phyloP scores from a whole-genome alignment of 2,329 filamentous ascomycete genomes.

The Sporothrix humicola region DNA sequence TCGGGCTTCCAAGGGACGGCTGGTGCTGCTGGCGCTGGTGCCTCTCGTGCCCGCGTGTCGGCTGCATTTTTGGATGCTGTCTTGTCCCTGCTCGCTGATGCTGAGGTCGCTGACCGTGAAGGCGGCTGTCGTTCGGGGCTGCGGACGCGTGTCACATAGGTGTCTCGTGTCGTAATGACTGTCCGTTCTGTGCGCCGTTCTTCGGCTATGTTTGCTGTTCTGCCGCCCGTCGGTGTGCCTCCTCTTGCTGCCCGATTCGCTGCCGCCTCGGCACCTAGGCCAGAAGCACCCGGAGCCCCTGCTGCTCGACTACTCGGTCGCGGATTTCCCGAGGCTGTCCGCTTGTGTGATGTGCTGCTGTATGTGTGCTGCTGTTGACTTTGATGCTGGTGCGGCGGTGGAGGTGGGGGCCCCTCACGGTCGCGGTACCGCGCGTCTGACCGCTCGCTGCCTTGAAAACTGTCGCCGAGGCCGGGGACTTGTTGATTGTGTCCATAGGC shows the following conservation, averaged over 20 bases:
- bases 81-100: conserved; percentile 40
- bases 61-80: background rate
- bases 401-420: conserved; percentile 44
- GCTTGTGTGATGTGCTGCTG: conserved; percentile 58
- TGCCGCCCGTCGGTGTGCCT: conserved; percentile 32
- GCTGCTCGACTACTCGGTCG: conserved; percentile 55
- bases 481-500: conserved; percentile 32
- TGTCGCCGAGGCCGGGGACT: conserved; percentile 31
- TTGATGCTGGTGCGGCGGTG: conserved; percentile 18
- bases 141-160: conserved; percentile 61
- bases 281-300: conserved; percentile 22
- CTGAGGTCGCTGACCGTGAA: conserved; percentile 46
- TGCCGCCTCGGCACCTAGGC: conserved; percentile 6
- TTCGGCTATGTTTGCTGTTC: conserved; percentile 45
- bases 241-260: conserved; percentile 17
- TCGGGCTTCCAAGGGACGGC: conserved; percentile 74
- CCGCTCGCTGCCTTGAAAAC: conserved; percentile 38
- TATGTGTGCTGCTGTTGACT: conserved; percentile 17
- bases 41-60: conserved; percentile 8
- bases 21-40: conserved; percentile 34
- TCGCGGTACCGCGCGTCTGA: conserved; percentile 46
- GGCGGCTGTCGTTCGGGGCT: conserved; percentile 60
- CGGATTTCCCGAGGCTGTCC: conserved; percentile 62
- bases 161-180: conserved; percentile 65
- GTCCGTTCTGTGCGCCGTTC: conserved; percentile 62